Evolutionary conservation across 2,329 filamentous ascomycete species (phyloP).

Genomic region (Cylindrodendrum hubeiense): DNA sequence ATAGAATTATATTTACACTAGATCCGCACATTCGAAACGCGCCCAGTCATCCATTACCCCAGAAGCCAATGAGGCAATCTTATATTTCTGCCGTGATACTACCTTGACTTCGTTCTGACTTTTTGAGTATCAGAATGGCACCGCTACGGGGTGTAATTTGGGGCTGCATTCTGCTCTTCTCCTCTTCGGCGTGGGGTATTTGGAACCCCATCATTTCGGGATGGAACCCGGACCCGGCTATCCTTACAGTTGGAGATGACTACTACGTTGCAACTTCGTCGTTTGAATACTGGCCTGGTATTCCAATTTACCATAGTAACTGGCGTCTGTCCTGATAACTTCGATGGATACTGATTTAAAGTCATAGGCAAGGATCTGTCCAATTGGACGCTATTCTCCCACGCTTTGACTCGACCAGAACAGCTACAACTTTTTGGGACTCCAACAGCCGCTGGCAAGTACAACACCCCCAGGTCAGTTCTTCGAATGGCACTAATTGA

Average conservation of each 20-base stretch:
- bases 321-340: not conserved
- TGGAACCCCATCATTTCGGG: conserved; percentile 5
- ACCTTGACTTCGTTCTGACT: too few species aligned
- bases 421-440: conserved; percentile 20
- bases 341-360: not conserved
- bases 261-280: conserved; percentile 24
- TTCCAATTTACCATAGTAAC: conserved; percentile 21
- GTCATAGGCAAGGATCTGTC: conserved; percentile 8
- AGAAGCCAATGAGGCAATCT: too few species aligned
- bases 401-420: conserved; percentile 15
- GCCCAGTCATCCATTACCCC: too few species aligned
- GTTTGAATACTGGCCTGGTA: conserved; percentile 13
- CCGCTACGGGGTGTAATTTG: too few species aligned
- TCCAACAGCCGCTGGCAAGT: conserved; percentile 5
- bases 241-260: conserved; percentile 12
- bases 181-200: not conserved
- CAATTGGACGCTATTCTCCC: conserved; percentile 20
- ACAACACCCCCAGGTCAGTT: not conserved
- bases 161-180: too few species aligned
- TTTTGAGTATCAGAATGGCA: too few species aligned
- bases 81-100: too few species aligned
- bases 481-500: not conserved
- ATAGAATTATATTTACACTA: too few species aligned
- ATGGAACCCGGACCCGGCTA: conserved; percentile 22
- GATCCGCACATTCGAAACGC: too few species aligned